These are phyloP conservation scores for Tulasnella sp. DNA, from an alignment of 768 basidiomycete genomes.

Conservation along the genomic window DNA sequence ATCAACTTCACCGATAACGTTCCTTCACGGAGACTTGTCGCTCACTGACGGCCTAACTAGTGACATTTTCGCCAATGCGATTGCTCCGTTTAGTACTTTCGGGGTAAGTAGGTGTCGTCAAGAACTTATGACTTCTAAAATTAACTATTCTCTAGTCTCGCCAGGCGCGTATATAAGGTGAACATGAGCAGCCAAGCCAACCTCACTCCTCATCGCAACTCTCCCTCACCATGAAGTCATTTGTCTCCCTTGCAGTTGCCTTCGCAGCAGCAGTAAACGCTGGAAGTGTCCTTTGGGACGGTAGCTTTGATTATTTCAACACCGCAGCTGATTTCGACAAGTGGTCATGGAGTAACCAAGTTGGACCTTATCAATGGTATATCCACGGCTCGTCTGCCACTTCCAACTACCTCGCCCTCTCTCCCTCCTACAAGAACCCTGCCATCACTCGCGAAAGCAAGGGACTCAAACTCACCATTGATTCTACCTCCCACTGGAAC, in stretches of 20 bases:
- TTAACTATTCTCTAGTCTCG: too few species aligned
- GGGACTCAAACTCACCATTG: conserved; percentile 42
- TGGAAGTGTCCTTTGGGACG: conserved; percentile 39
- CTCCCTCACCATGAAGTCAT: conserved; percentile 18
- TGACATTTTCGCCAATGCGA: too few species aligned
- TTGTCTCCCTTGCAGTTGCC: conserved; percentile 13
- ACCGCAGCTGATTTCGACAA: conserved; percentile 1
- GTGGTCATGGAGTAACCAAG: conserved; percentile 47
- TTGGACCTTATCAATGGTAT: conserved; percentile 25
- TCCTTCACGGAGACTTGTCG: too few species aligned
- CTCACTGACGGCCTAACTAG: too few species aligned
- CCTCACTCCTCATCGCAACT: not conserved
- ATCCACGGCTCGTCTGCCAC: conserved; percentile 45
- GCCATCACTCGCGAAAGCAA: conserved; percentile 38
- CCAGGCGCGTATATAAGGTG: too few species aligned
- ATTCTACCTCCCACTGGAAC: conserved; percentile 11
- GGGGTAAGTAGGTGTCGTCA: too few species aligned
- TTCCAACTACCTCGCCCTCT: conserved; percentile 40
- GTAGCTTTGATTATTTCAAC: conserved; percentile 5
- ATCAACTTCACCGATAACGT: too few species aligned
- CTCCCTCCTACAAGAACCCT: conserved; percentile 44
- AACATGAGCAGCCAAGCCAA: too few species aligned
- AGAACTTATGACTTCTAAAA: too few species aligned
- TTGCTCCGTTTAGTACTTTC: too few species aligned
- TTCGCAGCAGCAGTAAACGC: conserved; percentile 28